A percentile compares a stretch with the other conserved stretches of the same genome.
Conservation (phyloP, 805 yeast genomes). For the Yarrowia divulgata region DNA sequence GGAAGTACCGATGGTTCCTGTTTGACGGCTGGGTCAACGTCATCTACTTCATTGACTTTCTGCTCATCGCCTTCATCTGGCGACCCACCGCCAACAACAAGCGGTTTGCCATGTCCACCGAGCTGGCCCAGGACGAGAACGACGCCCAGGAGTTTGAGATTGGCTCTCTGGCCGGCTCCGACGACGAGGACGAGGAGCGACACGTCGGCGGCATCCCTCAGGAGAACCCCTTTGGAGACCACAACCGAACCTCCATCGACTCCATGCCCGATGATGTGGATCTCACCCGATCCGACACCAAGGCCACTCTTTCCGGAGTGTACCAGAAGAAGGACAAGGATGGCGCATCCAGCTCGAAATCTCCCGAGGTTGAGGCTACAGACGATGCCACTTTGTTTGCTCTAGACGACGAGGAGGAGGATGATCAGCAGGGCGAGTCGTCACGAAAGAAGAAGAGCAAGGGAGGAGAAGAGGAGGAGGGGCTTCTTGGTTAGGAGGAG, state of each 20-base stretch:
- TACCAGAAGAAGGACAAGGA: constrained; percentile 36
- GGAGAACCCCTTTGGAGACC: constrained; percentile 39
- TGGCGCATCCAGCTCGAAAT: constrained; percentile 18
- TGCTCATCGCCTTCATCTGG: constrained; percentile 89
- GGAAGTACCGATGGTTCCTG: constrained; percentile 90
- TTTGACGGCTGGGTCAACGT: constrained; percentile 95
- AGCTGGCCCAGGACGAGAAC: constrained; percentile 76
- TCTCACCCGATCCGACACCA: constrained; percentile 32
- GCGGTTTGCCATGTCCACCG: constrained; percentile 92
- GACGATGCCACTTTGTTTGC: constrained; percentile 38
- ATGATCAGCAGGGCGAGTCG: constrained; percentile 16
- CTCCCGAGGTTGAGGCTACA: constrained; percentile 21
- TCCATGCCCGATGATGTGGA: constrained; percentile 31
- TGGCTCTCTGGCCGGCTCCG: constrained; percentile 58
- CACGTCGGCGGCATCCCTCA: constrained; percentile 22
- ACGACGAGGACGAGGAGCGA: constrained; percentile 50
- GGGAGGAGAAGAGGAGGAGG: constrained; percentile 31
- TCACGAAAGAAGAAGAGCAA: constrained; percentile 21
- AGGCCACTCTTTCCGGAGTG: constrained; percentile 28
- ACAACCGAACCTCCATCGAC: constrained; percentile 20
- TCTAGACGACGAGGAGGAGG: constrained; percentile 35
- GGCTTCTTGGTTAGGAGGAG: constrained; percentile 12
- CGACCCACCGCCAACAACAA: constrained; percentile 96
- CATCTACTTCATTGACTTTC: constrained; percentile 82
- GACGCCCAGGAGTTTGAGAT: constrained; percentile 72